Evolutionary conservation across 441 rosid species (phyloP).

Genomic region (Dalechampia spathulata): DNA sequence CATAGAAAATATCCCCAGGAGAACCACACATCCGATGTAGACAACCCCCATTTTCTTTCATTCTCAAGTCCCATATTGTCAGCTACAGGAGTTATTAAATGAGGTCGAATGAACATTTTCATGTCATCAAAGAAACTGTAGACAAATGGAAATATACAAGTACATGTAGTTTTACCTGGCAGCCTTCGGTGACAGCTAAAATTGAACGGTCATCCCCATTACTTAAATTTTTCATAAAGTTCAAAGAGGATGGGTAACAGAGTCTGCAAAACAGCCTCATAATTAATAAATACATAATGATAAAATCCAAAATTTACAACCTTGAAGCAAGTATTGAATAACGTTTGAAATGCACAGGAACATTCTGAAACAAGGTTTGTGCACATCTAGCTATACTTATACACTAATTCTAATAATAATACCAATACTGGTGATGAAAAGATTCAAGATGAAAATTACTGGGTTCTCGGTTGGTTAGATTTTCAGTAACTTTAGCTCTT

Average conservation of each 20-base stretch:
- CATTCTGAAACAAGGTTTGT: not conserved
- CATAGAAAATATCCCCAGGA: slow-evolving; percentile 43
- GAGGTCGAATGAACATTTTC: not conserved
- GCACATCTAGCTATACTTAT: not conserved
- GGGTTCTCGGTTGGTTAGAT: not conserved
- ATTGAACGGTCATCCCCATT: slow-evolving; percentile 33
- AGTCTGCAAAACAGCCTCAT: slow-evolving; percentile 35
- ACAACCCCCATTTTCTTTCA: slow-evolving; percentile 33
- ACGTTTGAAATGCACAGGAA: not conserved
- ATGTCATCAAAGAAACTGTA: not conserved
- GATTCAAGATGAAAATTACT: not conserved
- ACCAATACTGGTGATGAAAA: not conserved
- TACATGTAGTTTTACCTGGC: too few relatives aligned
- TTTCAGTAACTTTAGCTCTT: not conserved
- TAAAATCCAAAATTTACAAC: not conserved
- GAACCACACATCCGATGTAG: slow-evolving; percentile 46
- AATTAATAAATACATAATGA: slow-evolving; percentile 3
- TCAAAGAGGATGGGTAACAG: slow-evolving; percentile 59
- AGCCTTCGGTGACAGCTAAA: slow-evolving; percentile 56
- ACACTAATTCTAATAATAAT: not conserved
- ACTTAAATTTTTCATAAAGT: slow-evolving; percentile 35
- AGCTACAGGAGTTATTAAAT: slow-evolving; percentile 32
- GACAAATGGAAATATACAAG: slow-evolving; percentile 2
- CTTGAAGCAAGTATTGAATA: not conserved
- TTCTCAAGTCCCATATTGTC: slow-evolving; percentile 53